These are phyloP conservation scores for Euphorbia pulcherrima DNA, from an alignment of 345 rosid species.

Conservation along the genomic window DNA sequence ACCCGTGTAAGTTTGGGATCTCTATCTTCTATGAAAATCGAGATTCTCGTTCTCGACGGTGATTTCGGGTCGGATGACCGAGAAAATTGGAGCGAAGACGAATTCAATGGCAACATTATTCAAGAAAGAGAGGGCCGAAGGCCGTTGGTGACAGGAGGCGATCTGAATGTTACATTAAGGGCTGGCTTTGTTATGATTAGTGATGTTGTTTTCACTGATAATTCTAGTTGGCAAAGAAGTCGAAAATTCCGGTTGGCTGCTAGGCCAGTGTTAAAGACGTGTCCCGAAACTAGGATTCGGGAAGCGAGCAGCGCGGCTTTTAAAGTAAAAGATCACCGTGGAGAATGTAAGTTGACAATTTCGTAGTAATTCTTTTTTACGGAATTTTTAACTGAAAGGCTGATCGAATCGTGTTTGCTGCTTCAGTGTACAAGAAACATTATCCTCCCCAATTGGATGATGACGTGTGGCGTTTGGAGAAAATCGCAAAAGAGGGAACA, in stretches of 20 bases:
- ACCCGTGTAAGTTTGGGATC: conserved; percentile 38
- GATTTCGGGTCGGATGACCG: conserved; percentile 45
- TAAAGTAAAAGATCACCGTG: conserved; percentile 74
- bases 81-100: conserved; percentile 47
- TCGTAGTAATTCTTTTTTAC: background rate
- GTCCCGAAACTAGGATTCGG: conserved; percentile 38
- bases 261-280: conserved; percentile 27
- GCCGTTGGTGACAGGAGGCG: conserved; percentile 79
- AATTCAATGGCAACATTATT: conserved; percentile 43
- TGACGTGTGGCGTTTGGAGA: conserved; percentile 71
- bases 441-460: conserved; percentile 59
- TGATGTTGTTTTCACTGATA: conserved; percentile 61
- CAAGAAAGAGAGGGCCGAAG: conserved; percentile 60
- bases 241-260: conserved; percentile 75
- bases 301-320: conserved; percentile 71
- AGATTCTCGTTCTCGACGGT: conserved; percentile 57
- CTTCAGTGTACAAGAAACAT: conserved; percentile 66
- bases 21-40: conserved; percentile 46
- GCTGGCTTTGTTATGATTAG: conserved; percentile 46
- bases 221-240: conserved; percentile 74
- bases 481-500: conserved; percentile 61
- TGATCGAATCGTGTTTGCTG: conserved; percentile 7
- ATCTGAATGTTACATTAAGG: conserved; percentile 33
- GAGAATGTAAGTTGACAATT: conserved; percentile 55
- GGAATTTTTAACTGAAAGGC: background rate